A percentile compares a stretch with the other conserved stretches of the same genome.
Evolutionary conservation across 2,329 filamentous ascomycete species (phyloP).

Genomic region (Xylariaceae sp.): DNA sequence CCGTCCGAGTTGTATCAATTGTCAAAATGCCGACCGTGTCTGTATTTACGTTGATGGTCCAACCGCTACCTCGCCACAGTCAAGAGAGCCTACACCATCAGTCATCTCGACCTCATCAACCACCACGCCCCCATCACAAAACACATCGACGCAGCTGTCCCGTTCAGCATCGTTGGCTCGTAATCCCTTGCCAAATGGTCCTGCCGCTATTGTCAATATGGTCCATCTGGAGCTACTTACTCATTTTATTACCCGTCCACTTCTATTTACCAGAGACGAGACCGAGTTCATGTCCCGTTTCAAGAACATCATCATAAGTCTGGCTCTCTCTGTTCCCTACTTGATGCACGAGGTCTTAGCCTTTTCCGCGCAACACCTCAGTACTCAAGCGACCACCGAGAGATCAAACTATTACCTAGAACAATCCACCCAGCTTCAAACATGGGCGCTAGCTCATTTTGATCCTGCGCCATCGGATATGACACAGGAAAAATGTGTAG

Average conservation of each 20-base stretch:
- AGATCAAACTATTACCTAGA: conserved; percentile 7
- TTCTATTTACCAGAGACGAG: conserved; percentile 13
- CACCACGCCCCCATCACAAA: background rate
- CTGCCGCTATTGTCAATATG: conserved; percentile 7
- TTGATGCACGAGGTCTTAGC: conserved; percentile 14
- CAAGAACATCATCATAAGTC: conserved; percentile 5
- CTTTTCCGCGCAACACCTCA: conserved; percentile 10
- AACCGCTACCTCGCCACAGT: background rate
- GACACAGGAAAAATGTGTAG: conserved; percentile 7
- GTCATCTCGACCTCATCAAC: background rate
- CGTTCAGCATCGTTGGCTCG: background rate
- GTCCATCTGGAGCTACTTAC: conserved; percentile 12
- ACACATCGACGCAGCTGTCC: background rate
- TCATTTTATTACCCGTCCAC: conserved; percentile 10
- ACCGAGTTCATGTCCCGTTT: background rate
- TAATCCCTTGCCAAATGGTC: background rate
- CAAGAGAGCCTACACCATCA: background rate
- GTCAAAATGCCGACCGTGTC: conserved; percentile 11
- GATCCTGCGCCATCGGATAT: conserved; percentile 4
- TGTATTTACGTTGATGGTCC: conserved; percentile 8
- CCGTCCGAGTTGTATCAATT: conserved; percentile 12
- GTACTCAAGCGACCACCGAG: conserved; percentile 2
- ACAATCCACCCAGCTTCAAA: conserved; percentile 12
- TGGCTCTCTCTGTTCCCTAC: conserved; percentile 9
- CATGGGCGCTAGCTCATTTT: conserved; percentile 14